Base-by-base conservation (phyloP, 495 filamentous ascomycete species). In the Aspergillus avenaceus region DNA sequence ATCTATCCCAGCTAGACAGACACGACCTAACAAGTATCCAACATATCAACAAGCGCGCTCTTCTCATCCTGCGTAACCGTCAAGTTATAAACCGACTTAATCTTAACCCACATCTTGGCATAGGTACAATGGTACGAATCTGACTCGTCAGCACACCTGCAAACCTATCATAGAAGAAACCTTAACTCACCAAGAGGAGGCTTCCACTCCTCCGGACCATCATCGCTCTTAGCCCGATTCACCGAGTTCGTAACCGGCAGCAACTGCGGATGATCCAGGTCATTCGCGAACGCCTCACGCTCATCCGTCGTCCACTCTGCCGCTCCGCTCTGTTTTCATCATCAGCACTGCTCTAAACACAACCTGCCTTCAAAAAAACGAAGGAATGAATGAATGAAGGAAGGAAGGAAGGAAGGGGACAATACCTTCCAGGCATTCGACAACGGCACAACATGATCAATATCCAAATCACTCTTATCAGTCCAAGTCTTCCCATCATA, bases 401-500 rank as follows among this genome's bases (percentile, higher is more conserved):
- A 1, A 42, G 21, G 13, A 7, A 18, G 3, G 23, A 28, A 24
- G 23, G 4, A n/a, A 4, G 8, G 3, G 1, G 6, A 4, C 6
- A 31, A 56, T 51, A 84, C 81, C 58, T 83, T 81, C 86, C 86
- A 90, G 7, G 86, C 85, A 60, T 88, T 84, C 56, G 80, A 81
- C 36, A 90, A 58, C 0, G 86, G 86, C 13, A 90, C 85, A 61
- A 90, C 69, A 63, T 90, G 86, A 58, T 90, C 86, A 48, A 90
- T 88, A 55, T 89, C 83, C 2, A 90, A 52, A 62, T 89, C 85
- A 7, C 75, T 76, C 0, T 83, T 72, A 5, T 66, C 65, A 0
- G 82, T 84, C 85, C 85, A 89, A 3, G 73, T 83, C 0, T 68
- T 83, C 1, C 85, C 84, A 54, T 90, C 86, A 59, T 83, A 90